Evolutionary conservation across 257 asterid species (phyloP).

Genomic region (Marsdenia floribunda): DNA sequence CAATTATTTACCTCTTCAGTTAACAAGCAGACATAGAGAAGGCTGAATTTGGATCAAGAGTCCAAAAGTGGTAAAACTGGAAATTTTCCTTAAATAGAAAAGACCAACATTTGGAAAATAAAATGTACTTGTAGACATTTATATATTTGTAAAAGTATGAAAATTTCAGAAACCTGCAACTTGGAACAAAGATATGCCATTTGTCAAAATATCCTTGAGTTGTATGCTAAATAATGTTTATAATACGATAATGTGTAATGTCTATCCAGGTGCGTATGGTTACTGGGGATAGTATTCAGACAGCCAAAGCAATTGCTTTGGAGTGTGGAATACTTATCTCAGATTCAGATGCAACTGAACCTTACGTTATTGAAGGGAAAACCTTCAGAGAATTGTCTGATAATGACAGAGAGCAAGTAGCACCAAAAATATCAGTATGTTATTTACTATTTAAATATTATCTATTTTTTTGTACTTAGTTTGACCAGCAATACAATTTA

Average conservation of each 20-base stretch:
- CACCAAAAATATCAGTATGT: constrained; percentile 58
- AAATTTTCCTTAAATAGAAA: background rate
- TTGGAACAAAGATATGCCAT: background rate
- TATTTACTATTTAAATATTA: background rate
- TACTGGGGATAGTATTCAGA: constrained; percentile 90
- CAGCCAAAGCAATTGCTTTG: constrained; percentile 90
- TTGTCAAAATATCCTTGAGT: background rate
- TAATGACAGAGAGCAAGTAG: constrained; percentile 63
- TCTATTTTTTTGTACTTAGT: constrained; percentile 4
- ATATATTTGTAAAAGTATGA: background rate
- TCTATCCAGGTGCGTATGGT: constrained; percentile 85
- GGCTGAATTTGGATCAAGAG: background rate
- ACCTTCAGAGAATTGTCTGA: constrained; percentile 78
- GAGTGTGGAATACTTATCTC: constrained; percentile 87
- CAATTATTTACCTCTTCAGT: background rate
- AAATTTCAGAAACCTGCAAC: background rate
- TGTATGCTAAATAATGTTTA: background rate
- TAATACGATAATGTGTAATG: constrained; percentile 7
- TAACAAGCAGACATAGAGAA: background rate
- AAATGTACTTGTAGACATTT: background rate
- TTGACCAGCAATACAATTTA: constrained; percentile 14
- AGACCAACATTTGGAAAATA: background rate
- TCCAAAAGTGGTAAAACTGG: background rate
- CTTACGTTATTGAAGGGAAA: constrained; percentile 73
- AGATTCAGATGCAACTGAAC: constrained; percentile 50